phyloP scores from a whole-genome alignment of 148 eudicot species.

The Rhododendron ovatum region DNA sequence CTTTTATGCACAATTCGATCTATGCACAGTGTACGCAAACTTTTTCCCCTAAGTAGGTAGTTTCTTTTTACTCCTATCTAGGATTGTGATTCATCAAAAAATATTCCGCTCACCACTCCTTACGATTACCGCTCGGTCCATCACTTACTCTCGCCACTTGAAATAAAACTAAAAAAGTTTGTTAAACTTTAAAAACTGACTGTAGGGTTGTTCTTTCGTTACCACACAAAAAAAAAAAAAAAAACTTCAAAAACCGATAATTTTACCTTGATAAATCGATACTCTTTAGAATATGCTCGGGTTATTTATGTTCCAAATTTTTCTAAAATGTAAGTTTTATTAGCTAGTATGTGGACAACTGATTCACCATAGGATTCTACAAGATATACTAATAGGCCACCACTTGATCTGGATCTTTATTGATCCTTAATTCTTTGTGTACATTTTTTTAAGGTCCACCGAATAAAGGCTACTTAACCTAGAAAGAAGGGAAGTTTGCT shows the following conservation, averaged over 20 bases:
- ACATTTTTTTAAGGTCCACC: background rate
- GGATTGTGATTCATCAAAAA: background rate
- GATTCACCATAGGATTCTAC: background rate
- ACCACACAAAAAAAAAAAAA: no score
- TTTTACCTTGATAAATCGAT: background rate
- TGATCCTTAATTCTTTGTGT: background rate
- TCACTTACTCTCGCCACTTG: background rate
- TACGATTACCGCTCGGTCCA: no score
- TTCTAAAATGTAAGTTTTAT: background rate
- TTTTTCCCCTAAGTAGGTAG: background rate
- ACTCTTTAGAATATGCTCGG: background rate
- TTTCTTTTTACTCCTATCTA: no score
- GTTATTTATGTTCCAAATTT: background rate
- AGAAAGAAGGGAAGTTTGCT: slow-evolving; percentile 15
- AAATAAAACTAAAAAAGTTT: background rate
- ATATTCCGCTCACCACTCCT: background rate
- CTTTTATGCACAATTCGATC: background rate
- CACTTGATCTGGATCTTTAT: background rate
- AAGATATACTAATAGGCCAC: background rate
- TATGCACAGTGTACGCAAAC: background rate
- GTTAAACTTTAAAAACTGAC: background rate
- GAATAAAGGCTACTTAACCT: background rate
- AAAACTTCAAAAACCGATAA: background rate
- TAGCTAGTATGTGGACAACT: background rate
- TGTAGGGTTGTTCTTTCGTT: no score